These are phyloP conservation scores for Samsoniella hepiali DNA, from an alignment of 2,329 filamentous ascomycete species.

Conservation along the genomic window DNA sequence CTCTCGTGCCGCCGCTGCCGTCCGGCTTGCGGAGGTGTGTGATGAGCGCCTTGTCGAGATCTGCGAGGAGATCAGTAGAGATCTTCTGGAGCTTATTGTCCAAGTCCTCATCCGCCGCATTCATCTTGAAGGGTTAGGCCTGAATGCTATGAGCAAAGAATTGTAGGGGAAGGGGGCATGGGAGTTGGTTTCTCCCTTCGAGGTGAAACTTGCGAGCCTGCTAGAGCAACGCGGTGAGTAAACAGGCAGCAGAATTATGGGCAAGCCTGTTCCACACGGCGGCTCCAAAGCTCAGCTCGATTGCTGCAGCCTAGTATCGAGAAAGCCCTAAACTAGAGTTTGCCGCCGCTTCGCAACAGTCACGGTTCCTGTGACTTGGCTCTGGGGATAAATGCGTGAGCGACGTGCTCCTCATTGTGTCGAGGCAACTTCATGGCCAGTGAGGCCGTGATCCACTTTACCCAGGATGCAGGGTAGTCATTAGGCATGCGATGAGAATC, in stretches of 20 bases:
- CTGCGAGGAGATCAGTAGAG: constrained; percentile 56
- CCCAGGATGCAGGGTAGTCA: neutral
- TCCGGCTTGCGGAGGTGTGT: constrained; percentile 53
- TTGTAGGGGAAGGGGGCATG: neutral
- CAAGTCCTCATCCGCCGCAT: constrained; percentile 56
- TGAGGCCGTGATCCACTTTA: constrained; percentile 10
- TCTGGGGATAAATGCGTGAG: neutral
- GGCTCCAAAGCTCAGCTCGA: neutral
- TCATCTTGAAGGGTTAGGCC: constrained; percentile 42
- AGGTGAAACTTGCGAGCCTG: neutral
- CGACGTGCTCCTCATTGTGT: neutral
- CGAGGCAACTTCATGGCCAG: neutral
- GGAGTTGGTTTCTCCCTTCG: neutral
- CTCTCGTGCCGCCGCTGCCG: constrained; percentile 38
- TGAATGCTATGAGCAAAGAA: neutral
- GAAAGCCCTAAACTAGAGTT: neutral
- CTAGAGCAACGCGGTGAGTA: constrained; percentile 6
- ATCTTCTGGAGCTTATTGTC: constrained; percentile 61
- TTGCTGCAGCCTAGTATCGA: neutral
- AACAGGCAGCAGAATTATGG: constrained; percentile 10
- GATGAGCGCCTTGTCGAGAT: constrained; percentile 53
- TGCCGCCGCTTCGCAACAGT: neutral
- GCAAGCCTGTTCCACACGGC: neutral
- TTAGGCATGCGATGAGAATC: neutral
- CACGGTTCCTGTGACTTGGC: neutral